Evolutionary conservation across 1,284 basidiomycete genomes (phyloP), one percentile per base, ranked within the genome.

Genomic region (Cutaneotrichosporon sp.): DNA sequence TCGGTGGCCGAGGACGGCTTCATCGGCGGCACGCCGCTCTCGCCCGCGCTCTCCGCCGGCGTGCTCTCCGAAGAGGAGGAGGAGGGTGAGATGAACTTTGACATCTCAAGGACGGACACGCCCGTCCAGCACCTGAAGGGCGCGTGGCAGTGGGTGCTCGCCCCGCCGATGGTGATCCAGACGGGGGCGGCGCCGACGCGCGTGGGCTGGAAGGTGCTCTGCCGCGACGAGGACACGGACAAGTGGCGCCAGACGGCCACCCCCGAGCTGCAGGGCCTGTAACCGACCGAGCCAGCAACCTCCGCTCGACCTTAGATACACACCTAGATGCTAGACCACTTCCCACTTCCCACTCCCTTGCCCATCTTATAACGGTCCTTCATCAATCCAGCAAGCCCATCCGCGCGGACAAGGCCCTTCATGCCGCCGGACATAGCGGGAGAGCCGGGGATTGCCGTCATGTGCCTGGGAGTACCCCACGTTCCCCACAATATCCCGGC

Each of bases 131-230:
- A 47, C 31, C 25, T 49, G 33, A 20, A n/a, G 13, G 36, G 58
- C 18, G 51, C 33, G 27, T 66, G 61, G 61, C 16, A 36, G 29
- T 66, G 54, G 53, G 61, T 63, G 25, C 45, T 56, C 10, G 64
- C 47, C 18, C 33, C 46, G 8, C 46, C 50, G 3, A 22, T 49
- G 29, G 5, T 36, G 11, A 42, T 49, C 14, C 64, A 66, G 61
- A 60, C 56, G 1, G 61, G 59, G 11, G 64, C 61, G 0, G 20
- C 43, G 24, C 61, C 61, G 4, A 22, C 56, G 9, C 53, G 56
- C 1, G 50, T 66, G 20, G 64, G 64, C 1, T 66, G 64, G 64
- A 58, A 58, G 56, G 56, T 58, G n/a, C 49, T 58, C 24, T 57
- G 55, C 46, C n/a, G 8, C 18, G 55, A 57, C 18, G 46, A 27